A percentile compares a stretch with the other conserved stretches of the same genome.
These are phyloP conservation scores for Pyrenophora teres DNA, from an alignment of 2,329 filamentous ascomycete genomes.

Conservation along the genomic window DNA sequence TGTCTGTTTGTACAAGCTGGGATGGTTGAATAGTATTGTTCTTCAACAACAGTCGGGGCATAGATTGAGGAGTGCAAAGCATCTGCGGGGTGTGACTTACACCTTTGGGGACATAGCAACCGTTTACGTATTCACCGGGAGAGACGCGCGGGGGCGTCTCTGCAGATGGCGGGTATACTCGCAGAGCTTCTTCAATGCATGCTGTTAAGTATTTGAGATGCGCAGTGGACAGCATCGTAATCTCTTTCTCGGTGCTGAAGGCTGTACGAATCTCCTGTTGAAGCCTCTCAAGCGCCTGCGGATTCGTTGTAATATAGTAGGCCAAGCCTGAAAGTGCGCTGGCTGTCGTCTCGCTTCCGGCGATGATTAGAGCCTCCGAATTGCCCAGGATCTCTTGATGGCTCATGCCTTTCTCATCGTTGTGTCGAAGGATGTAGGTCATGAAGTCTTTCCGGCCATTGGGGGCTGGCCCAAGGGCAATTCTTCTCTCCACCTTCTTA, in stretches of 20 bases:
- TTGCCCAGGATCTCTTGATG: not conserved
- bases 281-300: not conserved
- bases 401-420: not conserved
- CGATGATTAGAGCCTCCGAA: not conserved
- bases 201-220: not conserved
- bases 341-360: not conserved
- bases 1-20: too few species aligned
- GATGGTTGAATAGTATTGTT: too few species aligned
- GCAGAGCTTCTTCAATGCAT: slow-evolving; percentile 1
- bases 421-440: slow-evolving; percentile 1
- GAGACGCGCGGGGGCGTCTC: not conserved
- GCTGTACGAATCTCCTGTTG: not conserved
- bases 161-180: not conserved
- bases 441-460: not conserved
- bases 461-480: not conserved
- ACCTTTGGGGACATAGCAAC: slow-evolving; percentile 1
- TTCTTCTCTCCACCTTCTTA: not conserved
- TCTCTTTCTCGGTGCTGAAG: not conserved
- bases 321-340: not conserved
- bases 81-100: not conserved
- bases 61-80: too few species aligned
- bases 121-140: not conserved
- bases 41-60: too few species aligned
- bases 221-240: not conserved
- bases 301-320: not conserved